phyloP scores from a whole-genome alignment of 2,329 filamentous ascomycete species.

The Colletotrichum musicola region DNA sequence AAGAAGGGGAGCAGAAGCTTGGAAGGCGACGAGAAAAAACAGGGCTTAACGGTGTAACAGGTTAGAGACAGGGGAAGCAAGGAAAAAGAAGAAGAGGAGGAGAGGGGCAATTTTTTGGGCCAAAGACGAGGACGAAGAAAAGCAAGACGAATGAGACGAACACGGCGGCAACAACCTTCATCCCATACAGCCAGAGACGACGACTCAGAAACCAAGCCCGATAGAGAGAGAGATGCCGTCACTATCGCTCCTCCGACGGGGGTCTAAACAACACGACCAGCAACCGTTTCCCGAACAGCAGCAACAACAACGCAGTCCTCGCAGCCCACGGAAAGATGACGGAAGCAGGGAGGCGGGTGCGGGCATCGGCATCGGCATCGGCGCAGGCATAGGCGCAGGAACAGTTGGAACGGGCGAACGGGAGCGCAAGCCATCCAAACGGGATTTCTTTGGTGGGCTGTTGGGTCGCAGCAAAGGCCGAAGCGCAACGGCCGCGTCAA shows the following conservation, averaged over 20 bases:
- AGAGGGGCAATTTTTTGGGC: too few relatives aligned
- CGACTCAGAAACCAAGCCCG: conserved; percentile 5
- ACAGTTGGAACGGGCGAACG: conserved; percentile 21
- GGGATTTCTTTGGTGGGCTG: conserved; percentile 48
- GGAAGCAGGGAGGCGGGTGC: neutral
- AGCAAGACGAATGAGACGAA: conserved; percentile 30
- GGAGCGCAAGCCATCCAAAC: conserved; percentile 46
- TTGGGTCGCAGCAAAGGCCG: conserved; percentile 44
- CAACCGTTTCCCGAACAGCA: conserved; percentile 12
- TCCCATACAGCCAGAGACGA: conserved; percentile 4
- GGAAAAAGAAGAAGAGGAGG: neutral
- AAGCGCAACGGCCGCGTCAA: conserved; percentile 20
- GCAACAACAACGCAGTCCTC: conserved; percentile 23
- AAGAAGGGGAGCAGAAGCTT: conserved; percentile 5
- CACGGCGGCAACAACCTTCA: conserved; percentile 6
- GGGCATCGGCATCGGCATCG: conserved; percentile 4
- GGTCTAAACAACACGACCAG: conserved; percentile 41
- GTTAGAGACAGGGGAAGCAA: too few relatives aligned
- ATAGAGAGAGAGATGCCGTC: conserved; percentile 46
- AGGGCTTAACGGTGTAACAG: neutral
- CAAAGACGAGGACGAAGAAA: neutral
- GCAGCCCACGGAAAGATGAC: conserved; percentile 16
- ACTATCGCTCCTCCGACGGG: conserved; percentile 47
- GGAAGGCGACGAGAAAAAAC: conserved; percentile 10
- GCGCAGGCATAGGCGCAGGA: conserved; percentile 21